A percentile compares a stretch with the other conserved stretches of the same genome.
Evolutionary conservation across 768 basidiomycete species (phyloP).

Genomic region (Boletus fagicola): DNA sequence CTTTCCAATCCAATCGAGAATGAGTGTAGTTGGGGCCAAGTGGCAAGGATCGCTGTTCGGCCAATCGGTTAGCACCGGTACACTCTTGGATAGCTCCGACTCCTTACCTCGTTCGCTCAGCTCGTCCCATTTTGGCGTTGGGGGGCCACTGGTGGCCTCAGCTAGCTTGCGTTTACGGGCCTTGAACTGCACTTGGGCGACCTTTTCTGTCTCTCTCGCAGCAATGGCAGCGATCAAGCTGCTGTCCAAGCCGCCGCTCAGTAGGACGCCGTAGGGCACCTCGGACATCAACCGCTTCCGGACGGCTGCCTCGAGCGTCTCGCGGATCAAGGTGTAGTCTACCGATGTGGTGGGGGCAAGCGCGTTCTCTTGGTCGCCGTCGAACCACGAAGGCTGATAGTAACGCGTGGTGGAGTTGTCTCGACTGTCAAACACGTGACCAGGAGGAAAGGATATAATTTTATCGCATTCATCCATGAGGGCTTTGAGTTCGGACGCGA

Average conservation of each 20-base stretch:
- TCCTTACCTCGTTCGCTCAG: slow-evolving; percentile 55
- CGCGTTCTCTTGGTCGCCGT: slow-evolving; percentile 68
- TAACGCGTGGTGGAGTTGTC: slow-evolving; percentile 79
- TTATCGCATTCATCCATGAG: slow-evolving; percentile 90
- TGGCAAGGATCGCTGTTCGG: slow-evolving; percentile 61
- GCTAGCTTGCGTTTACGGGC: slow-evolving; percentile 59
- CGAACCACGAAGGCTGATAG: slow-evolving; percentile 88
- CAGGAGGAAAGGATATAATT: slow-evolving; percentile 94
- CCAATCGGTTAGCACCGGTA: slow-evolving; percentile 3
- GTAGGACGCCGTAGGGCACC: slow-evolving; percentile 95
- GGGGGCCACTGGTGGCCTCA: slow-evolving; percentile 53
- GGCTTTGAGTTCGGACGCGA: slow-evolving; percentile 95
- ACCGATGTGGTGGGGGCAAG: slow-evolving; percentile 55
- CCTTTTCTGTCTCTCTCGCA: slow-evolving; percentile 90
- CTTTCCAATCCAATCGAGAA: slow-evolving; percentile 95
- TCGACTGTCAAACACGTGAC: slow-evolving; percentile 89
- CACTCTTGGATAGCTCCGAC: slow-evolving; percentile 5
- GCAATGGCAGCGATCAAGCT: slow-evolving; percentile 96
- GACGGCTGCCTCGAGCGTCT: slow-evolving; percentile 87
- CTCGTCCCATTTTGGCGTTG: slow-evolving; percentile 47
- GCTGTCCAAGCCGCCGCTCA: slow-evolving; percentile 94
- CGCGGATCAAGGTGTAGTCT: slow-evolving; percentile 70
- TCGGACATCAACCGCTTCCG: slow-evolving; percentile 96
- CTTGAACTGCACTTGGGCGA: slow-evolving; percentile 76
- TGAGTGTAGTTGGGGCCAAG: slow-evolving; percentile 97